Conservation (phyloP, 768 basidiomycete genomes). For the Pleurotus salmoneostramineus region DNA sequence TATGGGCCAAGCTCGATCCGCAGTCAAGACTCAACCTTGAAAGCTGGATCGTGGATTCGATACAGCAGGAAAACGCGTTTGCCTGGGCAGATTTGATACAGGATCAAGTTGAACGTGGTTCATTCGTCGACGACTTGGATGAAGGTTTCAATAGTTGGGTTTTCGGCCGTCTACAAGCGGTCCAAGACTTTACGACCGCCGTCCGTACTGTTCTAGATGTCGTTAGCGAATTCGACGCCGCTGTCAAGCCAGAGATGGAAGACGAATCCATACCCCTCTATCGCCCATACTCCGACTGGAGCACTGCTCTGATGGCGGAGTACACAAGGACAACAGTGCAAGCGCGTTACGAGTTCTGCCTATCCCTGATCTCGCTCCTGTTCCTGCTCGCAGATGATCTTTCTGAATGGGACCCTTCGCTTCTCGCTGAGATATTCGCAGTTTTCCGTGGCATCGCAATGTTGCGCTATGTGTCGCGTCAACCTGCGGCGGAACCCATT, state of each 20-base stretch:
- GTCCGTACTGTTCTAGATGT: conserved; percentile 60
- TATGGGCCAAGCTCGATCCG: conserved; percentile 58
- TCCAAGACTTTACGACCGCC: conserved; percentile 53
- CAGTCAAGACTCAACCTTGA: conserved; percentile 56
- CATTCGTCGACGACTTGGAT: conserved; percentile 54
- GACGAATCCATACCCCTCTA: conserved; percentile 42
- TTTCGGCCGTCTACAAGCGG: conserved; percentile 49
- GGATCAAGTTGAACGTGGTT: conserved; percentile 53
- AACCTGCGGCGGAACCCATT: conserved; percentile 42
- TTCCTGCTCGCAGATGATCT: conserved; percentile 69
- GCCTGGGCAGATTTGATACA: conserved; percentile 71
- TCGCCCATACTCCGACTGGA: conserved; percentile 60
- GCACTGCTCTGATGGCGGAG: conserved; percentile 53
- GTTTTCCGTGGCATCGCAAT: conserved; percentile 78
- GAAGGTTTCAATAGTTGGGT: conserved; percentile 62
- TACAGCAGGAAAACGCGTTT: conserved; percentile 77
- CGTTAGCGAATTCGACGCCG: conserved; percentile 66
- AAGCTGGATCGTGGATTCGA: conserved; percentile 52
- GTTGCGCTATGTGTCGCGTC: conserved; percentile 56
- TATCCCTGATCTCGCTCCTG: conserved; percentile 61
- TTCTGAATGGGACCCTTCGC: conserved; percentile 56
- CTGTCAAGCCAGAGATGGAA: conserved; percentile 74
- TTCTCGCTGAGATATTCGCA: conserved; percentile 72
- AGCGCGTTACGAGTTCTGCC: conserved; percentile 73
- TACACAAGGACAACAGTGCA: conserved; percentile 62